A percentile compares a stretch with the other conserved stretches of the same genome.
Conservation (phyloP, 768 basidiomycete species). For the Hericium coralloides region DNA sequence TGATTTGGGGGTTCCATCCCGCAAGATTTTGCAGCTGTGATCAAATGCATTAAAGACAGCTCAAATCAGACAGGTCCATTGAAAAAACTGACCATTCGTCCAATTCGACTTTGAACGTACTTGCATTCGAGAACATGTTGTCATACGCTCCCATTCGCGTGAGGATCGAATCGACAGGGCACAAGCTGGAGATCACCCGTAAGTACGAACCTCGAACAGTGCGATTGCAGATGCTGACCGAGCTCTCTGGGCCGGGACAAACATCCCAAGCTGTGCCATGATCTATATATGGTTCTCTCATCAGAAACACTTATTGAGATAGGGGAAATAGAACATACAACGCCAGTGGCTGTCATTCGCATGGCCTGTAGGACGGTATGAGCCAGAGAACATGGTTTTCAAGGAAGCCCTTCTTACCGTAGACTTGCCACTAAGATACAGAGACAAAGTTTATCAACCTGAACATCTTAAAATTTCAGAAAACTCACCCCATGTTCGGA, state of each 20-base stretch:
- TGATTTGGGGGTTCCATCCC: conserved; percentile 89
- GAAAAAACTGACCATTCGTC: conserved; percentile 72
- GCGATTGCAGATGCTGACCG: conserved; percentile 33
- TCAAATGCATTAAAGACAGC: not conserved
- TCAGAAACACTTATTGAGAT: no score
- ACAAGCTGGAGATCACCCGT: conserved; percentile 40
- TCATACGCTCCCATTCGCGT: conserved; percentile 99
- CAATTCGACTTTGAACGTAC: conserved; percentile 97
- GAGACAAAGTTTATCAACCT: not conserved
- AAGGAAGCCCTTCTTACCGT: conserved; percentile 35
- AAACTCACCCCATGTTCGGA: conserved; percentile 83
- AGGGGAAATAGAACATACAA: conserved; percentile 38
- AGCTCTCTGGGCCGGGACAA: conserved; percentile 80
- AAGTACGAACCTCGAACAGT: not conserved
- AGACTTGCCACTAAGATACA: conserved; percentile 54
- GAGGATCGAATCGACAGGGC: conserved; percentile 85
- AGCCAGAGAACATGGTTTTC: not conserved
- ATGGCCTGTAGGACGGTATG: conserved; percentile 42
- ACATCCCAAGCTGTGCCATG: conserved; percentile 95
- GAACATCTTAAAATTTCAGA: not conserved
- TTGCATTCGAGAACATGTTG: conserved; percentile 90
- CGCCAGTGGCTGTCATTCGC: conserved; percentile 93
- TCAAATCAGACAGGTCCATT: not conserved
- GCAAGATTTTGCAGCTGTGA: conserved; percentile 79
- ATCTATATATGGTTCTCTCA: conserved; percentile 36